Evolutionary conservation across 2,329 filamentous ascomycete genomes (phyloP).

Genomic region (Fusarium anguioides): DNA sequence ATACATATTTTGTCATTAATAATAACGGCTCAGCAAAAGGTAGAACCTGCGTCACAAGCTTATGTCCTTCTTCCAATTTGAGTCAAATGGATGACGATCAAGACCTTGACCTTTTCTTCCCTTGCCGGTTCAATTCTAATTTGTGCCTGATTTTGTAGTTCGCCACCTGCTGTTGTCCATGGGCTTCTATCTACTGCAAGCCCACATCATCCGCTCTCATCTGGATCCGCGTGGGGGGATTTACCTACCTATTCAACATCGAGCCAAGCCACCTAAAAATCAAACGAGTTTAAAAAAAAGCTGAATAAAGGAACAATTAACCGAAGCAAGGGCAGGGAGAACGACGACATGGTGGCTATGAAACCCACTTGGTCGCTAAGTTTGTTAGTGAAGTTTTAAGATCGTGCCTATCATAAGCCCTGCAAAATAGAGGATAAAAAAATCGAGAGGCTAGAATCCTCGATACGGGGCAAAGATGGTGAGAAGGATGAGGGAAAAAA

Average conservation of each 20-base stretch:
- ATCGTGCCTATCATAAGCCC: conserved; percentile 32
- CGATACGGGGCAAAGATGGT: background rate
- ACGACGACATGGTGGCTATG: conserved; percentile 9
- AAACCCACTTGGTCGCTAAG: conserved; percentile 20
- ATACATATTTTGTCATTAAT: conserved; percentile 11
- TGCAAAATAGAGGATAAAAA: conserved; percentile 14
- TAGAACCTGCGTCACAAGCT: conserved; percentile 37
- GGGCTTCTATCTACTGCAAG: background rate
- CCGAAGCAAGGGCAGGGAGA: conserved; percentile 9
- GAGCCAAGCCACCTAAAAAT: conserved; percentile 2
- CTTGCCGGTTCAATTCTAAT: conserved; percentile 4
- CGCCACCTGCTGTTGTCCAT: conserved; percentile 21
- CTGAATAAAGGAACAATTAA: conserved; percentile 10
- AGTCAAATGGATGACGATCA: conserved; percentile 16
- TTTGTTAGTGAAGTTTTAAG: conserved; percentile 6
- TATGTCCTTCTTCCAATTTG: background rate
- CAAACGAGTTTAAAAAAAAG: background rate
- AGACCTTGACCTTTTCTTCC: conserved; percentile 21
- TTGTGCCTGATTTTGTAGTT: background rate
- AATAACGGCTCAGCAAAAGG: conserved; percentile 1
- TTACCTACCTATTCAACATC: background rate
- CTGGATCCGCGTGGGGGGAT: conserved; percentile 17
- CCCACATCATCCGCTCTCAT: conserved; percentile 13
- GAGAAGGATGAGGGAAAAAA: background rate
- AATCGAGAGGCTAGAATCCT: conserved; percentile 2